Base-by-base conservation (phyloP, 108 stramenopile species). In the Nitzschia palea region DNA sequence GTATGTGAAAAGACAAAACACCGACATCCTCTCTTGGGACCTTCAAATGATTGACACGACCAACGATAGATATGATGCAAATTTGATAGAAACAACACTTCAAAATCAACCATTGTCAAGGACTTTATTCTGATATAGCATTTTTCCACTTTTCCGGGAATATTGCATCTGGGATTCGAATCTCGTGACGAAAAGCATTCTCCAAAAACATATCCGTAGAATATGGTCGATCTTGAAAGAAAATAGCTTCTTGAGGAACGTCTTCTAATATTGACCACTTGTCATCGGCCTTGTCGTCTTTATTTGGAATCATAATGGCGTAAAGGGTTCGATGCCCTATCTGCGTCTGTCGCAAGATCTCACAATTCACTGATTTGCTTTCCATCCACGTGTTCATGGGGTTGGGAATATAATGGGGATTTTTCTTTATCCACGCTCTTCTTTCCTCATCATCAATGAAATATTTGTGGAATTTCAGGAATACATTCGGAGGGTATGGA, bases 71-170 rank as follows among this genome's bases (percentile, higher is more conserved):
- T n/a, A n/a, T n/a, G n/a, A n/a, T n/a, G n/a, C n/a, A n/a, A n/a
- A n/a, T n/a, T n/a, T n/a, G n/a, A 40, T 14, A 40, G 37, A 40
- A 40, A 40, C 37, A n/a, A n/a, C n/a, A n/a, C n/a, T n/a, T n/a
- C n/a, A n/a, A n/a, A n/a, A n/a, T n/a, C n/a, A n/a, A n/a, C n/a
- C n/a, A n/a, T n/a, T 40, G 12, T 40, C 37, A 40, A 12, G 12
- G 37, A 40, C 6, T 10, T 12, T 50, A n/a, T 50, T 5, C 15
- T 50, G 6, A 12, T 56, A 1, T 34, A 9, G 43, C 22, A 58
- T 87, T 82, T 48, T 66, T 79, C 86, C 86, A 87, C 44, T 54
- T 43, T 28, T 78, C 64, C 15, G 86, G 86, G 42, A 83, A 82
- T 17, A 87, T 70, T 6, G 74, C 64, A 65, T 82, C 85, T 1